These are phyloP conservation scores for Ganoderma sp. DNA, from an alignment of 1,284 basidiomycete genomes.

Conservation along the genomic window DNA sequence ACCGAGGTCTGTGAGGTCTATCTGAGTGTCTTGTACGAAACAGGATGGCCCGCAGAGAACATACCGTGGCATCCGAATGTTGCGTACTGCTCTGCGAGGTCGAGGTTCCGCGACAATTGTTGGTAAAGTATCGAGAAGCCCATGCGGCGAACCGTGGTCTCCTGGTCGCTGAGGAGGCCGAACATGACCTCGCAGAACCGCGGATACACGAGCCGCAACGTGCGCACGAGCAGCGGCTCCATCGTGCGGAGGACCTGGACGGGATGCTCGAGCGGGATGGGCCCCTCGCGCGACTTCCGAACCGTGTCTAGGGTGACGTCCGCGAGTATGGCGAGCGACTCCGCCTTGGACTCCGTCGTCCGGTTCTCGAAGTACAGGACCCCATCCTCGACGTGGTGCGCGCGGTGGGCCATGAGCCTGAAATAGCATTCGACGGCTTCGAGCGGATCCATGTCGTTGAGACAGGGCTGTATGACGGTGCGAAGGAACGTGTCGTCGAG, in stretches of 20 bases:
- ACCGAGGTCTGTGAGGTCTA: constrained; percentile 15
- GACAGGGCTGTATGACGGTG: constrained; percentile 27
- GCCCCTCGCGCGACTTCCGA: constrained; percentile 17
- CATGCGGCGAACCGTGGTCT: constrained; percentile 19
- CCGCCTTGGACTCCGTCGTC: constrained; percentile 20
- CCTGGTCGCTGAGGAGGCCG: constrained; percentile 18
- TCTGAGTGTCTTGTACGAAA: no score
- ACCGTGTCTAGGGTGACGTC: constrained; percentile 29
- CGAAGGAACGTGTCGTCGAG: constrained; percentile 30
- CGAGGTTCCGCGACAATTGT: constrained; percentile 26
- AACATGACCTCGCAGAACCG: constrained; percentile 28
- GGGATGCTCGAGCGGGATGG: constrained; percentile 14
- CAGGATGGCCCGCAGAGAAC: neutral
- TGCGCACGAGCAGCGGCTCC: constrained; percentile 25
- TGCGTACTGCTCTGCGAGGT: constrained; percentile 20
- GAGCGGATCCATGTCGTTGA: constrained; percentile 26
- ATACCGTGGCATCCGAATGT: constrained; percentile 24
- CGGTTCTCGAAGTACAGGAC: constrained; percentile 23
- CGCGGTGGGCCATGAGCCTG: constrained; percentile 26
- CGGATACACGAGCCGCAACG: constrained; percentile 21
- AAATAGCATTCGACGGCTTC: constrained; percentile 23
- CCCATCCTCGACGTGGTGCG: constrained; percentile 23
- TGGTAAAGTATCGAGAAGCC: constrained; percentile 28
- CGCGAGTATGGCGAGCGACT: constrained; percentile 26
- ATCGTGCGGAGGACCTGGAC: constrained; percentile 23